Conservation (phyloP, 345 rosid genomes). For the Eucalyptus tenuipes region DNA sequence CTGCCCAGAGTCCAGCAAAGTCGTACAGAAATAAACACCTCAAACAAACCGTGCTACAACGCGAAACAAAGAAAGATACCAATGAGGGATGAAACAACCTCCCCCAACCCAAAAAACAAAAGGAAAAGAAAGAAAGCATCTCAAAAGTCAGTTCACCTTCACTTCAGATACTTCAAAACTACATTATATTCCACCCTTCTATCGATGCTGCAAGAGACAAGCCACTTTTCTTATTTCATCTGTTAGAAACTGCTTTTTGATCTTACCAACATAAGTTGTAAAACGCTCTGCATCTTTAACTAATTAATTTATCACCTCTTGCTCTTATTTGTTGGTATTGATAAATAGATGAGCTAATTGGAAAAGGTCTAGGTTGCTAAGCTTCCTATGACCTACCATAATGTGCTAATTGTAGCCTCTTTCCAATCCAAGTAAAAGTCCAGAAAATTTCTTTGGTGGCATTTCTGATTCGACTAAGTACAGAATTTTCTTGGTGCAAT, state of each 20-base stretch:
- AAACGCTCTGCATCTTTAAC: neutral
- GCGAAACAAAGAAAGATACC: neutral
- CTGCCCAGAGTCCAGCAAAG: neutral
- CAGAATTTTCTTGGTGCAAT: neutral
- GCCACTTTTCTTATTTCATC: neutral
- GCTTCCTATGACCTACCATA: neutral
- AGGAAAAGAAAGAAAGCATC: neutral
- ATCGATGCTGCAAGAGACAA: neutral
- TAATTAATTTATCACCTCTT: neutral
- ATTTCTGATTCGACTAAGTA: neutral
- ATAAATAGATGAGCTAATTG: neutral
- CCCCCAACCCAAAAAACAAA: neutral
- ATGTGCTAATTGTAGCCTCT: neutral
- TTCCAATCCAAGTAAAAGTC: neutral
- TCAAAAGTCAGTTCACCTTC: neutral
- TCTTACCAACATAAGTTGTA: neutral
- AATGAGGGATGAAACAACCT: neutral
- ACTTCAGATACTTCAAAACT: neutral
- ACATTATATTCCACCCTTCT: neutral
- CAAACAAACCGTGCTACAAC: neutral
- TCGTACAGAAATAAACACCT: neutral
- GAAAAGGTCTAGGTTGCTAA: neutral
- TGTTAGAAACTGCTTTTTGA: neutral
- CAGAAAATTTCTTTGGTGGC: neutral
- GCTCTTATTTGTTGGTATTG: neutral